Conservation (phyloP, 1,284 basidiomycete species). For the Pseudozyma sp. region DNA sequence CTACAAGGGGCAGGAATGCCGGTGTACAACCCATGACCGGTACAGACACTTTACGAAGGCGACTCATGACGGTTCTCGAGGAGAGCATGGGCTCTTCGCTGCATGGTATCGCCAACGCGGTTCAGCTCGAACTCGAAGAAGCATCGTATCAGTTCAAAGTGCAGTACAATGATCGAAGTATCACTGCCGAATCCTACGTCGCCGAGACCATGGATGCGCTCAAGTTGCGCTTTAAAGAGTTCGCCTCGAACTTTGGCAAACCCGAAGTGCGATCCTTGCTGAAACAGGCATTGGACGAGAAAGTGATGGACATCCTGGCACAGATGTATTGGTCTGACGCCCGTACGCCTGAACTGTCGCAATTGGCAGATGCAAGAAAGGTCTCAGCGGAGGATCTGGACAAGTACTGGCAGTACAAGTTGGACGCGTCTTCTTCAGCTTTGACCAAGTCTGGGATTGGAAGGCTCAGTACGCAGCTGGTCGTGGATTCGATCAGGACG, state of each 20-base stretch:
- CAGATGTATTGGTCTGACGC: conserved; percentile 97
- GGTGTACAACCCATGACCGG: conserved; percentile 76
- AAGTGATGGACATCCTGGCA: conserved; percentile 95
- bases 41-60: conserved; percentile 85
- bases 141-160: conserved; percentile 99
- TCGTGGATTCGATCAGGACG: conserved; percentile 89
- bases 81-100: conserved; percentile 95
- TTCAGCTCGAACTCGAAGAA: conserved; percentile 95
- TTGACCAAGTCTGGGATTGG: conserved; percentile 98
- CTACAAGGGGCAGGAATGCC: conserved; percentile 73
- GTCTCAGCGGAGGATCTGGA: conserved; percentile 80
- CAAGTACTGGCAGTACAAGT: conserved; percentile 93
- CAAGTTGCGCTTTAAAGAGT: conserved; percentile 90
- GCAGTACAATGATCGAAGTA: conserved; percentile 96
- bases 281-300: conserved; percentile 92
- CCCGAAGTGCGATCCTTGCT: conserved; percentile 88
- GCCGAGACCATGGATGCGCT: conserved; percentile 94
- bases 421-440: conserved; percentile 89
- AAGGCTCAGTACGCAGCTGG: conserved; percentile 90
- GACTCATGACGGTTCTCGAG: conserved; percentile 96
- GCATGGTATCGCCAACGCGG: conserved; percentile 94
- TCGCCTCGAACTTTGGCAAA: conserved; percentile 86
- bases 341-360: conserved; percentile 79
- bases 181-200: conserved; percentile 95
- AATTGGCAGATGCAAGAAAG: conserved; percentile 79